Evolutionary conservation across 768 basidiomycete species (phyloP).

Genomic region (Lentinula boryana): DNA sequence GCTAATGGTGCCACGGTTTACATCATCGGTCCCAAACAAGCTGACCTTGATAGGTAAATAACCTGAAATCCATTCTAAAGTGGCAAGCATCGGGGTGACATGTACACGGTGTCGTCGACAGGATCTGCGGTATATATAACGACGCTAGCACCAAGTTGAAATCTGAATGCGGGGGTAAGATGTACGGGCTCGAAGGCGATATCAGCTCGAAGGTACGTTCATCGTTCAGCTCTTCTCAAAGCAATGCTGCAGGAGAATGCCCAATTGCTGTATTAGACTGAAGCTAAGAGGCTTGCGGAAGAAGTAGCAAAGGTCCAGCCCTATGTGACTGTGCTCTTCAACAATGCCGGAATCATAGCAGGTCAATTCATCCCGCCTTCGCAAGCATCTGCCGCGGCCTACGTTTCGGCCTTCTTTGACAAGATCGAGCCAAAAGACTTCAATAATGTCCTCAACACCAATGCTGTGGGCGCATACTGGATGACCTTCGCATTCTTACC

Average conservation of each 20-base stretch:
- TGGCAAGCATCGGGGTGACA: background rate
- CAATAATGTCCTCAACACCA: slow-evolving; percentile 27
- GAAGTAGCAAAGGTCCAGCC: slow-evolving; percentile 30
- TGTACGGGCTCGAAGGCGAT: slow-evolving; percentile 36
- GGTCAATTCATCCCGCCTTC: slow-evolving; percentile 23
- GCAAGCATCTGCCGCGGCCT: slow-evolving; percentile 27
- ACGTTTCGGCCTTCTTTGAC: slow-evolving; percentile 33
- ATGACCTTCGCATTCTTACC: slow-evolving; percentile 52
- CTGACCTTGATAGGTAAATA: slow-evolving; percentile 30
- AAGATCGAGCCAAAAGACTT: slow-evolving; percentile 30
- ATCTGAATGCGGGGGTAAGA: slow-evolving; percentile 21
- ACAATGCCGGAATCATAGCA: slow-evolving; percentile 35
- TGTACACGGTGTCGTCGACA: slow-evolving; percentile 7
- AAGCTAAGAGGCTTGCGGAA: slow-evolving; percentile 34
- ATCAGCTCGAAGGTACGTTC: slow-evolving; percentile 29
- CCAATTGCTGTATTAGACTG: slow-evolving; percentile 9
- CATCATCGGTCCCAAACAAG: slow-evolving; percentile 37
- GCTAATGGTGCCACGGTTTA: slow-evolving; percentile 46
- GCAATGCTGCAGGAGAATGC: background rate
- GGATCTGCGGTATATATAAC: slow-evolving; percentile 30
- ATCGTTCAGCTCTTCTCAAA: background rate
- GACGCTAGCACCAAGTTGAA: slow-evolving; percentile 22
- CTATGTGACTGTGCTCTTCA: slow-evolving; percentile 41
- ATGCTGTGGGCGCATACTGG: slow-evolving; percentile 46
- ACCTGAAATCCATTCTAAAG: background rate